Conservation (phyloP, 306 rosid genomes). For the Glycine latifolia region DNA sequence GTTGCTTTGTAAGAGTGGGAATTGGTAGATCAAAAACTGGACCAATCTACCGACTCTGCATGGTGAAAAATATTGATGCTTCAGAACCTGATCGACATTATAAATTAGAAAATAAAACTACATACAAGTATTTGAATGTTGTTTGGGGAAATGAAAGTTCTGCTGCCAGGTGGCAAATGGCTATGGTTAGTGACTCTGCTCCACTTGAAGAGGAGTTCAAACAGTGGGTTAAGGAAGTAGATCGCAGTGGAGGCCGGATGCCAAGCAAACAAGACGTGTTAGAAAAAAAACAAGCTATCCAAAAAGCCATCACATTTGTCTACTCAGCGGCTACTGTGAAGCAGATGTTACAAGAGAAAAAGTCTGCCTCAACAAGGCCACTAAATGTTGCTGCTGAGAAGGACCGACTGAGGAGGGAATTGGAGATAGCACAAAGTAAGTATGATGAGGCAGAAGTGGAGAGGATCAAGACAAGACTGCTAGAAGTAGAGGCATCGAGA, state of each 20-base stretch:
- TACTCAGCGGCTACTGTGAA: constrained; percentile 88
- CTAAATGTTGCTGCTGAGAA: constrained; percentile 90
- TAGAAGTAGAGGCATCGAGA: constrained; percentile 76
- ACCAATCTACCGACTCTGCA: constrained; percentile 83
- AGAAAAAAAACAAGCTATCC: constrained; percentile 76
- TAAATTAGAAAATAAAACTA: constrained; percentile 73
- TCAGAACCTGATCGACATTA: constrained; percentile 85
- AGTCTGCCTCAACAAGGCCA: constrained; percentile 82
- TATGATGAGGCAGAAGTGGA: constrained; percentile 68
- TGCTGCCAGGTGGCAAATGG: constrained; percentile 98
- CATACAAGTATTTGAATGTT: constrained; percentile 80
- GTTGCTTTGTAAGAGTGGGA: constrained; percentile 94
- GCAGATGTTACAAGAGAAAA: constrained; percentile 89
- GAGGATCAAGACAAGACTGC: constrained; percentile 69
- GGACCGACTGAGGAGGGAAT: constrained; percentile 80
- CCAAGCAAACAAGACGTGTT: constrained; percentile 73
- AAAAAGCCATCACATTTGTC: constrained; percentile 66
- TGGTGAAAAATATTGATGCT: constrained; percentile 88
- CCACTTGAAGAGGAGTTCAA: constrained; percentile 84
- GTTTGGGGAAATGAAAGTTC: constrained; percentile 90
- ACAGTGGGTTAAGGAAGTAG: constrained; percentile 92
- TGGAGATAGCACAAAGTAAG: constrained; percentile 77
- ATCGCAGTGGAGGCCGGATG: constrained; percentile 80
- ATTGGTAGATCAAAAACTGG: constrained; percentile 86
- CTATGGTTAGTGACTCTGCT: constrained; percentile 82